Base-by-base conservation (phyloP, 192 early-diverging fungal genomes). In the Coemansia brasiliensis region DNA sequence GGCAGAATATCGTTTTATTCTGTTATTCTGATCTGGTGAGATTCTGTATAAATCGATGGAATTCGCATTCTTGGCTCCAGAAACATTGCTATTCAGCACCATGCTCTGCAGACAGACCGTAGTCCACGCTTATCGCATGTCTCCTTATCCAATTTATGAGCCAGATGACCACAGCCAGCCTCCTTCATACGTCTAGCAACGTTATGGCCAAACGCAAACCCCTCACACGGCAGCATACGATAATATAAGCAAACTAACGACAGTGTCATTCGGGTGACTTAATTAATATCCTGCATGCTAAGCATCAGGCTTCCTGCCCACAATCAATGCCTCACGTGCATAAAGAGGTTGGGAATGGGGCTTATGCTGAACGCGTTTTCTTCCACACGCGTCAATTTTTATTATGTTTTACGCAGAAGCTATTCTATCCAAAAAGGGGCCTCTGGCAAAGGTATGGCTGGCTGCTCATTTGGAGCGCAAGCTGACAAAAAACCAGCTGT, bases 401-500 rank as follows among this genome's bases (percentile, higher is more conserved):
- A 22, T 27, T 55, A 90, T 89, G 87, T 87, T 91, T 65, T 90
- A 87, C 64, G 84, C 88, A 17, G 89, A 92, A 58, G 87, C 88
- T 43, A 86, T 92, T 48, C 80, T 89, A 21, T 86, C 87, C 27
- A 88, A 88, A 54, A 90, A 91, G 74, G 94, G 95, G 4, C 88
- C 94, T 40, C 82, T 99, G 48, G 92, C 93, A 54, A 92, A 91
- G 68, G 92, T 97, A 56, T 99, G 97, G 97, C 85, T 99, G 17
- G 97, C 97, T 12, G 92, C 96, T 25, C 94, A 98, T 61, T 92
- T 91, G 87, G 97, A 99, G 76, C 83, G 90, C 67, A 99, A 99
- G 84, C 80, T 99, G 26, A 90, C 88, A 57, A 99, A 99, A 67
- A 79, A 85, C 5, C 94, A 99, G 82, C 86, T 96, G 52, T 66